Base-by-base conservation (phyloP, 805 yeast species). In the Pichia kluyveri region DNA sequence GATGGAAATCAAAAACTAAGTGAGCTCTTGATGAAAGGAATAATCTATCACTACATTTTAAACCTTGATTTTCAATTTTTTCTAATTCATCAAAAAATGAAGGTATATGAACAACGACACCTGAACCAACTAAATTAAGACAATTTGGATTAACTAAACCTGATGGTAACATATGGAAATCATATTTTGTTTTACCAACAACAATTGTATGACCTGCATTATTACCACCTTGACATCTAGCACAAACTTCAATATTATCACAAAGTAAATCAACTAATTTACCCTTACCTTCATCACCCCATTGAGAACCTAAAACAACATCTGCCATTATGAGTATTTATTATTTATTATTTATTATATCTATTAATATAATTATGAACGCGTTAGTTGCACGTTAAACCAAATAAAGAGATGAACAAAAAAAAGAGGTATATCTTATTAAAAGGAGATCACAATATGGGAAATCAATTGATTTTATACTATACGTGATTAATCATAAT, bases 271-370 rank as follows among this genome's bases (percentile, higher is more conserved):
- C 99, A 44, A 93, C 99, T 50, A 93, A 77, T 69, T 93, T 93
- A 50, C 99, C 99, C 67, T 93, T 93, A 65, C 99, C 99, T 79
- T 93, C 99, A 65, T 93, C 99, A 55, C 99, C 99, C 99, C 99
- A 93, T 71, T 93, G 99, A 69, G 98, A 74, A 51, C 99, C 99
- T 61, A 93, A 76, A 47, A 93, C 99, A 55, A 93, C 98, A 72
- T 83, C 85, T 66, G 86, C 83, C 90, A 83, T 83, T 38, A 30
- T 49, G 8, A 14, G 15, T 27, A 32, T 42, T 38, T 45, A 39
- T 34, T 23, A 17, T 40, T 12, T 12, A 31, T 38, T 41, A 10
- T 5, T 42, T 19, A 27, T 31, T 31, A 14, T 31, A 34, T 28
- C n/a, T n/a, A n/a, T 28, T 28, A 10, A 11, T 30, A 30, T 30